Evolutionary conservation across 139 green algal species (phyloP).

Genomic region (Dunaliella sp.): DNA sequence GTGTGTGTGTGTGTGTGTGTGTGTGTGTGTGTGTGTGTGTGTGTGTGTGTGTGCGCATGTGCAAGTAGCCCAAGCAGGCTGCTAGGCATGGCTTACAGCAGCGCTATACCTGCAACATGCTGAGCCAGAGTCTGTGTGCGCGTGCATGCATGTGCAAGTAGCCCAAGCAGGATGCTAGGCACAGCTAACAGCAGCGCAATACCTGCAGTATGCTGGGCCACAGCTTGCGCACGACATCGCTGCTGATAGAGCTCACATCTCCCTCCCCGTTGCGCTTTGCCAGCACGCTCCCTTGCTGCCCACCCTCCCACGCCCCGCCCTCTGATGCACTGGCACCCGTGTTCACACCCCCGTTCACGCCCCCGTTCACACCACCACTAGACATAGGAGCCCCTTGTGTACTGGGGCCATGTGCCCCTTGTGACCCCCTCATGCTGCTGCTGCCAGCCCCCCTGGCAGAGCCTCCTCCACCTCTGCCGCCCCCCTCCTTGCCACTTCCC

Average conservation of each 20-base stretch:
- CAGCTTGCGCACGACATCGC: slow-evolving; percentile 64
- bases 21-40: too few relatives aligned
- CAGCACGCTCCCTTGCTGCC: slow-evolving; percentile 15
- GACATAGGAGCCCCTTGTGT: too few relatives aligned
- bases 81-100: not conserved
- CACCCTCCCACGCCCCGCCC: not conserved
- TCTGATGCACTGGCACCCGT: not conserved
- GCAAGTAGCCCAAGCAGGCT: not conserved
- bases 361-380: too few relatives aligned
- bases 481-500: slow-evolving; percentile 16
- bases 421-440: too few relatives aligned
- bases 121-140: too few relatives aligned
- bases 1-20: too few relatives aligned
- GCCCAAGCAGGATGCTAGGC: too few relatives aligned
- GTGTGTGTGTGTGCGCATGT: too few relatives aligned
- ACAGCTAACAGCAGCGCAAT: not conserved
- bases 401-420: too few relatives aligned
- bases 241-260: slow-evolving; percentile 59
- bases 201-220: slow-evolving; percentile 53
- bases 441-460: not conserved
- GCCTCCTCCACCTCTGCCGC: not conserved
- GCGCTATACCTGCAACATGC: not conserved
- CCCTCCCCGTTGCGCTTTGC: slow-evolving; percentile 63
- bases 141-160: not conserved
- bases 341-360: not conserved